Evolutionary conservation across 2,329 filamentous ascomycete species (phyloP).

Genomic region (Aspergillus texensis): DNA sequence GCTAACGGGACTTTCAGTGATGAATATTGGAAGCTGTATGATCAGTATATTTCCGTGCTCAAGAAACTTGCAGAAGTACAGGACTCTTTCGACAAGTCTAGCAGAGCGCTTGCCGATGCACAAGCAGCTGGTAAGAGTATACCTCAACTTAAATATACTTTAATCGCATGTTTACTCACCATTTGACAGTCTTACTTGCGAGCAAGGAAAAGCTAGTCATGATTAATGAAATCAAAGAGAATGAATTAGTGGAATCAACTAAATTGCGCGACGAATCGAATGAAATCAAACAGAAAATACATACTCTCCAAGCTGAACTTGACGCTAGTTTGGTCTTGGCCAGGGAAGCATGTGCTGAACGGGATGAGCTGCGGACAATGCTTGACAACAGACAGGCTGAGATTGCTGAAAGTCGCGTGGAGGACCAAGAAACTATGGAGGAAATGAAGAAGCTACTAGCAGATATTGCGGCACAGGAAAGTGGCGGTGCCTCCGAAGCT

Average conservation of each 20-base stretch:
- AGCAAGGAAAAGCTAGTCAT: constrained; percentile 43
- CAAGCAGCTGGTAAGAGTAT: constrained; percentile 38
- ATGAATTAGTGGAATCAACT: constrained; percentile 36
- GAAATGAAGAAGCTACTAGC: constrained; percentile 46
- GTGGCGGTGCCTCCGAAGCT: constrained; percentile 33
- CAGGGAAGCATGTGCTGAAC: constrained; percentile 42
- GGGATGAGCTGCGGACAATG: constrained; percentile 42
- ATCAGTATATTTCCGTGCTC: constrained; percentile 39
- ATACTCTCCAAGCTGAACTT: constrained; percentile 43
- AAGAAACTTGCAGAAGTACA: constrained; percentile 44
- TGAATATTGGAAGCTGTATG: constrained; percentile 46
- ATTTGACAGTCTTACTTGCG: constrained; percentile 34
- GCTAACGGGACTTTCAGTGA: constrained; percentile 33
- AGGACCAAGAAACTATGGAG: constrained; percentile 43
- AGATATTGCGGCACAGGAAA: constrained; percentile 41
- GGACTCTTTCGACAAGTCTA: constrained; percentile 36
- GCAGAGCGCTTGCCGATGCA: constrained; percentile 40
- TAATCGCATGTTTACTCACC: constrained; percentile 23
- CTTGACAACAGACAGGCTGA: constrained; percentile 43
- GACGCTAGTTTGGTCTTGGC: constrained; percentile 42
- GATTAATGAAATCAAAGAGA: constrained; percentile 39
- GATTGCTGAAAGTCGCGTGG: constrained; percentile 41
- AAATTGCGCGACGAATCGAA: constrained; percentile 40
- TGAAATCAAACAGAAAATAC: constrained; percentile 35
- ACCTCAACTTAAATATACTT: not conserved